phyloP scores from a whole-genome alignment of 805 yeast species.

The Metschnikowia cerradonensis region DNA sequence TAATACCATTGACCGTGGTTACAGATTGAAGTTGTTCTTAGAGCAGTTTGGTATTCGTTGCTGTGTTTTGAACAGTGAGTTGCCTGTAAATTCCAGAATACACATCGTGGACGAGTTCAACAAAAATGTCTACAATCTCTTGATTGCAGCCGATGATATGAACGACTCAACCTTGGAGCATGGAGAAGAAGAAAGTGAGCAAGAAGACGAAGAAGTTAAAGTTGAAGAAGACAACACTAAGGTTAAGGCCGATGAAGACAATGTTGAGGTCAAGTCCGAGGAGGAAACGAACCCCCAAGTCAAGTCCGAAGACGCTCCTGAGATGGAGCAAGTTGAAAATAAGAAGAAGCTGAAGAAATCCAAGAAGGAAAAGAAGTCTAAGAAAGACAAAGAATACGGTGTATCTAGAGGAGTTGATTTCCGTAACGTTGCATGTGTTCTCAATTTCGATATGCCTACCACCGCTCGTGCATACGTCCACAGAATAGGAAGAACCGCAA shows the following conservation, averaged over 20 bases:
- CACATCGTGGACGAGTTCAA: constrained; percentile 96
- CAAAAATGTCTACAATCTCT: constrained; percentile 75
- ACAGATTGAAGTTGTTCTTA: constrained; percentile 80
- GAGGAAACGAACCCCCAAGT: constrained; percentile 16
- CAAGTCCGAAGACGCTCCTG: constrained; percentile 1
- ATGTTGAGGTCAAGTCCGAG: constrained; percentile 2
- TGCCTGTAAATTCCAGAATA: constrained; percentile 87
- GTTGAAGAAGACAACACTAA: neutral
- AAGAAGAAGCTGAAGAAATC: constrained; percentile 3
- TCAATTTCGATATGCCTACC: constrained; percentile 90
- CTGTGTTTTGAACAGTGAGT: constrained; percentile 85
- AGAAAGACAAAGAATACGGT: constrained; percentile 75
- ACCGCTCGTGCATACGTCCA: constrained; percentile 88
- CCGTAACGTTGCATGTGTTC: constrained; percentile 91
- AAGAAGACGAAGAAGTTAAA: constrained; percentile 21
- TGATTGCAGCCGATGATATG: constrained; percentile 94
- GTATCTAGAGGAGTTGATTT: constrained; percentile 97
- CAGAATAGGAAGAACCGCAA: constrained; percentile 94
- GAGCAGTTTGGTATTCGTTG: constrained; percentile 93
- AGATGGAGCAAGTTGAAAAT: neutral
- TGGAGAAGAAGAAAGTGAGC: constrained; percentile 46
- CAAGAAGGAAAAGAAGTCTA: constrained; percentile 24
- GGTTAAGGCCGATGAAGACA: neutral
- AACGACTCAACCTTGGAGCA: constrained; percentile 50
- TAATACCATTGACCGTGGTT: constrained; percentile 92